phyloP scores from a whole-genome alignment of 2,329 filamentous ascomycete genomes.

The Pseudogymnoascus sp. region DNA sequence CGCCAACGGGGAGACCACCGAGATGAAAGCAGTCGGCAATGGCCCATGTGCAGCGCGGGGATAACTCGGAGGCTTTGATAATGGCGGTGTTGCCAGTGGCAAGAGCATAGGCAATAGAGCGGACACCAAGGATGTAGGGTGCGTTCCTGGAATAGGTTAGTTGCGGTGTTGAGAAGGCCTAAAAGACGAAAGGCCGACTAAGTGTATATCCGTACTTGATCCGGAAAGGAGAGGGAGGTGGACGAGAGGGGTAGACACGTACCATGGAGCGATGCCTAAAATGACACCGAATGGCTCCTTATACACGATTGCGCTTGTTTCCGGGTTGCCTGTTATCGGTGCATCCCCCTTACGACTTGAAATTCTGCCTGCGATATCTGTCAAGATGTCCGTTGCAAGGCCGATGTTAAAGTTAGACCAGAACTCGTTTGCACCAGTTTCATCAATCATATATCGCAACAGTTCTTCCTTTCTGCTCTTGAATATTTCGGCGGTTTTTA shows the following conservation, averaged over 20 bases:
- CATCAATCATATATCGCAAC: constrained; percentile 45
- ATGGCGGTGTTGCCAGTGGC: constrained; percentile 72
- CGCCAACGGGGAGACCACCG: constrained; percentile 68
- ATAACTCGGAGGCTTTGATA: constrained; percentile 62
- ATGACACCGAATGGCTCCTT: constrained; percentile 75
- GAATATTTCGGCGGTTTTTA: constrained; percentile 59
- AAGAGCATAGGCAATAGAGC: constrained; percentile 53
- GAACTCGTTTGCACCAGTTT: constrained; percentile 40
- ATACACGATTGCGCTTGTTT: constrained; percentile 53
- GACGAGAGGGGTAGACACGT: not conserved
- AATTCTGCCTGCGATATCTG: constrained; percentile 37
- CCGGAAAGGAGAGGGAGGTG: not conserved
- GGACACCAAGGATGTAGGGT: constrained; percentile 44
- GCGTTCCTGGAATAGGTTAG: constrained; percentile 33
- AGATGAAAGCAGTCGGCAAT: constrained; percentile 58
- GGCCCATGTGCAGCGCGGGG: constrained; percentile 54
- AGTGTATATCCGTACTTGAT: not conserved
- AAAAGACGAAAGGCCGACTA: not conserved
- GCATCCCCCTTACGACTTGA: constrained; percentile 28
- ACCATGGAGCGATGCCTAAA: constrained; percentile 74
- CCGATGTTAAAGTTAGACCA: constrained; percentile 26
- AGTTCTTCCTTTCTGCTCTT: constrained; percentile 52
- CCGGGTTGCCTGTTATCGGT: constrained; percentile 34
- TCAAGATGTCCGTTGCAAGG: constrained; percentile 30
- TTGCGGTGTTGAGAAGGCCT: not conserved